A percentile compares a stretch with the other conserved stretches of the same genome.
Evolutionary conservation across 139 green algal genomes (phyloP).

Genomic region (Ulvella scutata): DNA sequence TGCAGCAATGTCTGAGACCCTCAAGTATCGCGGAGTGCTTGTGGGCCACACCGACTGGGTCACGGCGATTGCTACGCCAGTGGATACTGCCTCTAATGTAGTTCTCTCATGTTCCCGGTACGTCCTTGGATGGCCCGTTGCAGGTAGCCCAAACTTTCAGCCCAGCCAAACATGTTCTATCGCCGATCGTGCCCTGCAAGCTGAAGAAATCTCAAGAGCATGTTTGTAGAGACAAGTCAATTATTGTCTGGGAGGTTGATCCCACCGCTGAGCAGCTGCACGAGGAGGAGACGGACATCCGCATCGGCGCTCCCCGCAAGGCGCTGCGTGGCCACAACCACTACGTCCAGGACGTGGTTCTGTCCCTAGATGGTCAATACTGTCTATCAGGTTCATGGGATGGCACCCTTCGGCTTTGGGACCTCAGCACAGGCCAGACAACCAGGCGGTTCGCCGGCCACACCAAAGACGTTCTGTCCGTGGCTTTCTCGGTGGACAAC

Average conservation of each 20-base stretch:
- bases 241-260: conserved; percentile 90
- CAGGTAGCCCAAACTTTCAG: neutral
- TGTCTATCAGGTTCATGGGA: conserved; percentile 96
- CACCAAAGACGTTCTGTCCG: conserved; percentile 96
- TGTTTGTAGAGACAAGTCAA: conserved; percentile 78
- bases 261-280: conserved; percentile 47
- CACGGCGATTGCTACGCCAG: conserved; percentile 81
- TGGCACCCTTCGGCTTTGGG: conserved; percentile 95
- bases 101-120: conserved; percentile 84
- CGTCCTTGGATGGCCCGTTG: neutral
- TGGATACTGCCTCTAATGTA: conserved; percentile 85
- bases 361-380: conserved; percentile 96
- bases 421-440: conserved; percentile 92
- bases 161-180: neutral
- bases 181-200: no score
- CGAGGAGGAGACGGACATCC: conserved; percentile 30
- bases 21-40: neutral
- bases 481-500: conserved; percentile 99
- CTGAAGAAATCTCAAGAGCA: no score
- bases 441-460: conserved; percentile 96
- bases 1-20: neutral
- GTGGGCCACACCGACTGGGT: conserved; percentile 53
- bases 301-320: conserved; percentile 47
- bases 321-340: conserved; percentile 80
- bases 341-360: conserved; percentile 97